Evolutionary conservation across 2,329 filamentous ascomycete species (phyloP).

Genomic region (Diaporthe citriasiana): DNA sequence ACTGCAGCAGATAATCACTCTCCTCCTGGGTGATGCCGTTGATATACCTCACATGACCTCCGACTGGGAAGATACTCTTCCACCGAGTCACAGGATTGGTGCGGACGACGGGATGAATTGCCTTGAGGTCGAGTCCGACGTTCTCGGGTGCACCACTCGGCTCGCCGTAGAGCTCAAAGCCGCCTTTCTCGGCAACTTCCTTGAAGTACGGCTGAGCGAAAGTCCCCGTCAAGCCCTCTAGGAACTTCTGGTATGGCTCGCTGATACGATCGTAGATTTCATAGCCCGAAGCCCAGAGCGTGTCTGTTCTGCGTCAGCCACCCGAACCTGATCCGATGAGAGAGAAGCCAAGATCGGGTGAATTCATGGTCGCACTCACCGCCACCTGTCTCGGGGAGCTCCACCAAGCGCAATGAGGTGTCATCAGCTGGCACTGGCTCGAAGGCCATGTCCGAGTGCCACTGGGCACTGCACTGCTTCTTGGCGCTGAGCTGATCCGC

Average conservation of each 20-base stretch:
- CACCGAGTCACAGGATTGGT: constrained; percentile 76
- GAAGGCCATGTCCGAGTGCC: constrained; percentile 69
- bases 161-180: constrained; percentile 60
- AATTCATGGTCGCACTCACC: constrained; percentile 46
- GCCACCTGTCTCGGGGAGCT: constrained; percentile 57
- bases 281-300: constrained; percentile 60
- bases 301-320: constrained; percentile 51
- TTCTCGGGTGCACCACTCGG: constrained; percentile 68
- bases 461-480: constrained; percentile 55
- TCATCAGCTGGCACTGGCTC: constrained; percentile 68
- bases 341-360: not conserved
- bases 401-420: constrained; percentile 65
- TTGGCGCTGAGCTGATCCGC: constrained; percentile 50
- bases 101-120: constrained; percentile 69
- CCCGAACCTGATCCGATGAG: not conserved
- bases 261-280: constrained; percentile 65
- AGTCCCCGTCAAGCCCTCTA: constrained; percentile 60
- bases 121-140: constrained; percentile 62
- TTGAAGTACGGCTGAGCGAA: constrained; percentile 60
- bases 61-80: constrained; percentile 66
- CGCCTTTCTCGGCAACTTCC: constrained; percentile 54
- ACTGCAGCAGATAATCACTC: constrained; percentile 57
- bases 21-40: constrained; percentile 60
- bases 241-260: constrained; percentile 61
- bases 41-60: constrained; percentile 58